Percentiles rank a stretch among this genome's conserved stretches.
Conservation (phyloP, 495 filamentous ascomycete genomes). For the Penicillium waksmanii region DNA sequence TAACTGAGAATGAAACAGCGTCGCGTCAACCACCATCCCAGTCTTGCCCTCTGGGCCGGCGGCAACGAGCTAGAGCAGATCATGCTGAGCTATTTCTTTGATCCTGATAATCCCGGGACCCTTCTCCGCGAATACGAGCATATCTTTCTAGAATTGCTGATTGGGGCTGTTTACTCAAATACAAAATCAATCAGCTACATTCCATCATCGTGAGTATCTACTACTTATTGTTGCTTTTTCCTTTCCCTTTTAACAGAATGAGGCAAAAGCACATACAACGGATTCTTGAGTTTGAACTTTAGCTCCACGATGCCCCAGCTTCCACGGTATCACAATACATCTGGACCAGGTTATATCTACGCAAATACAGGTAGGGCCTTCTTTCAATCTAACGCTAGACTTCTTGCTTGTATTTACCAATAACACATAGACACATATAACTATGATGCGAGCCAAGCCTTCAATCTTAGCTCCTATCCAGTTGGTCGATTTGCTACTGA, state of each 20-base stretch:
- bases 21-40: conserved; percentile 68
- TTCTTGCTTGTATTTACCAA: conserved; percentile 57
- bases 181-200: conserved; percentile 68
- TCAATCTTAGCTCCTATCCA: conserved; percentile 59
- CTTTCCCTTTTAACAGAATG: neutral
- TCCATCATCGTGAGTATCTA: conserved; percentile 30
- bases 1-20: conserved; percentile 29
- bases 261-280: conserved; percentile 62
- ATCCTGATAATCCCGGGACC: conserved; percentile 48
- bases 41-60: conserved; percentile 66
- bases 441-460: conserved; percentile 59
- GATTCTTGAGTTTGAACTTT: conserved; percentile 61
- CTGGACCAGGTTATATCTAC: conserved; percentile 18
- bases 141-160: conserved; percentile 63
- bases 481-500: conserved; percentile 67
- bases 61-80: conserved; percentile 64
- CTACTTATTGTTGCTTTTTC: neutral
- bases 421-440: conserved; percentile 73
- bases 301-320: conserved; percentile 59
- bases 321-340: conserved; percentile 63
- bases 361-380: neutral
- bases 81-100: conserved; percentile 52
- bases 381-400: neutral
- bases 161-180: conserved; percentile 66
- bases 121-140: conserved; percentile 62